Evolutionary conservation across 148 eudicot genomes (phyloP).

Genomic region (Vaccinium vitisidaea): DNA sequence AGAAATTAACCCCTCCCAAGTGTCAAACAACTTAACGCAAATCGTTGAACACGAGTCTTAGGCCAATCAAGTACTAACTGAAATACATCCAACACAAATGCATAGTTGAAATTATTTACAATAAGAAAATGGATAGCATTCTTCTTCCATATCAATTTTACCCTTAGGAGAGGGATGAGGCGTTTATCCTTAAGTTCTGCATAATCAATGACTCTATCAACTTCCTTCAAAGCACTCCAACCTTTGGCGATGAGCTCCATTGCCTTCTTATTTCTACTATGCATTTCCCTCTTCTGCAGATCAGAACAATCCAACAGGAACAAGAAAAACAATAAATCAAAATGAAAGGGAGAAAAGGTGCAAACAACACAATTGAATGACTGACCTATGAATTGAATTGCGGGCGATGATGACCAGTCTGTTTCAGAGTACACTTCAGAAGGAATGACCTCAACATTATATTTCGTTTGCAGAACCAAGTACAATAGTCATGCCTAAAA

Average conservation of each 20-base stretch:
- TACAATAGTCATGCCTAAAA: neutral
- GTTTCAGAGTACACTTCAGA: slow-evolving; percentile 27
- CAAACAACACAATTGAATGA: neutral
- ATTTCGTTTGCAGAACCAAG: neutral
- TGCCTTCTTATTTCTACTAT: slow-evolving; percentile 85
- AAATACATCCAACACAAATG: neutral
- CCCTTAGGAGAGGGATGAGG: slow-evolving; percentile 84
- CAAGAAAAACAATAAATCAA: slow-evolving; percentile 9
- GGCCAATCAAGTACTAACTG: neutral
- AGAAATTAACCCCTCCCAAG: neutral
- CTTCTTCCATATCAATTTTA: slow-evolving; percentile 21
- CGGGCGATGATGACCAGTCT: slow-evolving; percentile 21
- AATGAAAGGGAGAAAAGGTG: neutral
- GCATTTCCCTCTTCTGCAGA: slow-evolving; percentile 64
- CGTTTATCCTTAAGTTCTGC: slow-evolving; percentile 74
- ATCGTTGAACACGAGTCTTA: neutral
- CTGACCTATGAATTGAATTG: slow-evolving; percentile 41
- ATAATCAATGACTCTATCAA: slow-evolving; percentile 88
- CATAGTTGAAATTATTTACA: neutral
- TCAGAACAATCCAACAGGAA: neutral
- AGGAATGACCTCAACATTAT: slow-evolving; percentile 45
- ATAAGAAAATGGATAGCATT: neutral
- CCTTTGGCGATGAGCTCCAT: slow-evolving; percentile 90
- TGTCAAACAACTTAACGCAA: neutral
- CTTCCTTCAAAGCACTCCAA: slow-evolving; percentile 86